Percentiles rank a stretch among this genome's conserved stretches.
phyloP scores from a whole-genome alignment of 495 filamentous ascomycete species.

The Neurospora hispaniola region DNA sequence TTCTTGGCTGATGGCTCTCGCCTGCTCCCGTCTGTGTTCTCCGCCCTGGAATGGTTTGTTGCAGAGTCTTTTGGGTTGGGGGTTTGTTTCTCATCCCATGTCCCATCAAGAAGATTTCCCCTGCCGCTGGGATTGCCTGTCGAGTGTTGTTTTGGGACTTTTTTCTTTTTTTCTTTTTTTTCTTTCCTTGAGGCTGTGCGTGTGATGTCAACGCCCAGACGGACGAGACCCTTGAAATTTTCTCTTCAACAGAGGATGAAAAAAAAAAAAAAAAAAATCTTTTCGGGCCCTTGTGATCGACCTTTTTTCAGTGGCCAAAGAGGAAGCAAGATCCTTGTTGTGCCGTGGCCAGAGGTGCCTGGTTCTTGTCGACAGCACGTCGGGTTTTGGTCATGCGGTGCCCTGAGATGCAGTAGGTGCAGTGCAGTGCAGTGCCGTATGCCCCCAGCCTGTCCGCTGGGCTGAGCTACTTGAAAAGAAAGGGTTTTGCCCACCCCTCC shows the following conservation, averaged over 20 bases:
- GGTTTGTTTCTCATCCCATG: not conserved
- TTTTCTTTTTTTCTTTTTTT: not conserved
- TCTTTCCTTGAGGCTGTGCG: not conserved
- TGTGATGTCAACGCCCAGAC: not conserved
- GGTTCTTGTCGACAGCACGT: not conserved
- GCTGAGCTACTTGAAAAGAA: not conserved
- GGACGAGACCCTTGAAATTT: not conserved
- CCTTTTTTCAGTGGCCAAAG: not conserved
- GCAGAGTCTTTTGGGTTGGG: not conserved
- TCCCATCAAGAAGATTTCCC: not conserved
- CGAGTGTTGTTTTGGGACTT: not conserved
- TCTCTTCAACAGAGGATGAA: not conserved
- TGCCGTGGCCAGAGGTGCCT: not conserved
- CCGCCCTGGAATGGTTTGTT: not conserved
- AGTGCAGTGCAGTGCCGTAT: not conserved
- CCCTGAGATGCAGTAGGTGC: not conserved
- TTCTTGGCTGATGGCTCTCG: not conserved
- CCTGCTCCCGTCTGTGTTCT: not conserved
- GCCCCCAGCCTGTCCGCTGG: not conserved
- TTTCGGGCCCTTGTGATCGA: not conserved
- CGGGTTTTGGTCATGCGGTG: not conserved
- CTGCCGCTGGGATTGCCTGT: not conserved
- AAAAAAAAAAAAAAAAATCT: not conserved
- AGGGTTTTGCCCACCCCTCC: not conserved
- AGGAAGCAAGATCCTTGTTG: not conserved